Evolutionary conservation across 108 stramenopile species (phyloP), one percentile per base, ranked within the genome.

Genomic region (Fistulifera solaris): DNA sequence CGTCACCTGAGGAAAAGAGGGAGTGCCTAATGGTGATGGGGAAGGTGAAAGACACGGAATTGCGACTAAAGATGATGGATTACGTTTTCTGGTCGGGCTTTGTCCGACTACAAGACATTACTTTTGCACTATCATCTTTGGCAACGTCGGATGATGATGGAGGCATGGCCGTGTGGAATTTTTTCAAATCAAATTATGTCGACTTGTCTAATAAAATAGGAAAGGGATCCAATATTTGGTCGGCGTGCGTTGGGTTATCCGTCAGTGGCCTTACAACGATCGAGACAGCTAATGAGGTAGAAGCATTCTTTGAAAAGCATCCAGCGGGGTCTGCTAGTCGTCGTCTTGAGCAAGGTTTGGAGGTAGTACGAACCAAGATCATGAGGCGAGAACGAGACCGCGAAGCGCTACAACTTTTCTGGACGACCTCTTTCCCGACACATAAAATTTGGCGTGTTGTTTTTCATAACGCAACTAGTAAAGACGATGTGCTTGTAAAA

Each of bases 261-360:
- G 18, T 17, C n/a, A 27, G 57, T 14, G 57, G 57, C 6, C 44
- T 58, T 2, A 17, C n/a, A 11, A 58, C 76, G 5, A 56, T 63
- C n/a, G 87, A 75, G 54, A 88, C 72, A 75, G 95, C 94, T 26
- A 80, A 87, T 45, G 97, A 98, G 61, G 89, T 98, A 39, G 87
- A 89, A 52, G 62, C 58, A 4, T 95, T 95, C 57, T 95, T 97
- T 73, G 68, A 78, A 43, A 64, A 65, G 0, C 71, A 90, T 62
- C 80, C 86, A 15, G 50, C 90, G 25, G 91, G 95, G 7, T 69
- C 63, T 46, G 83, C 61, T 52, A 58, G 72, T 28, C 73, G 97
- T 21, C 90, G 87, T 62, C 88, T 95, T 63, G 70, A 76, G 27
- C 94, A 95, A 66, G 81, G 72, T 44, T 50, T 77, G 19, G 94